Percentiles rank a stretch among this genome's conserved stretches.
Conservation (phyloP, 108 stramenopile genomes). For the Nitzschia sp. region DNA sequence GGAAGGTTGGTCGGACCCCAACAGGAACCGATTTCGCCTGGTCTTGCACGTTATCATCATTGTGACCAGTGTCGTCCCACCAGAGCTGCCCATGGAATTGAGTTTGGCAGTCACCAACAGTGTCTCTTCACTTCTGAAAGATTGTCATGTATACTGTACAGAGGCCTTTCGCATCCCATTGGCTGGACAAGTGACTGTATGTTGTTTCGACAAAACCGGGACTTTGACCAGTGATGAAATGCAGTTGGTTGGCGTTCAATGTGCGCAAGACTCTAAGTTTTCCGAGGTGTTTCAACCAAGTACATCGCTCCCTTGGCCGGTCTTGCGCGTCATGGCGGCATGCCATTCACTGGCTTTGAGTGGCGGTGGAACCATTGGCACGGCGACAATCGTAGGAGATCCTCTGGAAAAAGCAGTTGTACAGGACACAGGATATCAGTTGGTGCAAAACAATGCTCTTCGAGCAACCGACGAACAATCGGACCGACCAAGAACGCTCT, state of each 20-base stretch:
- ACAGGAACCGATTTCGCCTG: constrained; percentile 88
- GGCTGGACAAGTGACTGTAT: constrained; percentile 88
- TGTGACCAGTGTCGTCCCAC: constrained; percentile 81
- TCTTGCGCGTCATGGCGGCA: constrained; percentile 80
- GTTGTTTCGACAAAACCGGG: constrained; percentile 98
- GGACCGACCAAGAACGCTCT: constrained; percentile 22
- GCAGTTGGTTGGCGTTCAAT: constrained; percentile 75
- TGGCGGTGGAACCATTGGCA: constrained; percentile 22
- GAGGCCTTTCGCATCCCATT: constrained; percentile 95
- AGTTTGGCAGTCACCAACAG: constrained; percentile 92
- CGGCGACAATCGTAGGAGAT: constrained; percentile 74
- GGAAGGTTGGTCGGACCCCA: constrained; percentile 79
- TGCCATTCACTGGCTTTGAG: constrained; percentile 85
- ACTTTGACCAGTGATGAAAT: constrained; percentile 95
- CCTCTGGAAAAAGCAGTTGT: constrained; percentile 93
- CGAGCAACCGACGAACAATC: constrained; percentile 16
- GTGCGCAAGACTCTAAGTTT: constrained; percentile 14
- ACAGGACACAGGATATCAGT: constrained; percentile 70
- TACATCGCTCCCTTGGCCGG: constrained; percentile 38
- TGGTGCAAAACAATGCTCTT: constrained; percentile 47
- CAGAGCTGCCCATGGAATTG: constrained; percentile 97
- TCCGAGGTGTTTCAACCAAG: constrained; percentile 21
- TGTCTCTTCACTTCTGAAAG: constrained; percentile 73
- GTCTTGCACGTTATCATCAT: constrained; percentile 95
- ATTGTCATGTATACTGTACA: constrained; percentile 88